phyloP scores from a whole-genome alignment of 129 eudicot genomes.

The Mikania micrantha region DNA sequence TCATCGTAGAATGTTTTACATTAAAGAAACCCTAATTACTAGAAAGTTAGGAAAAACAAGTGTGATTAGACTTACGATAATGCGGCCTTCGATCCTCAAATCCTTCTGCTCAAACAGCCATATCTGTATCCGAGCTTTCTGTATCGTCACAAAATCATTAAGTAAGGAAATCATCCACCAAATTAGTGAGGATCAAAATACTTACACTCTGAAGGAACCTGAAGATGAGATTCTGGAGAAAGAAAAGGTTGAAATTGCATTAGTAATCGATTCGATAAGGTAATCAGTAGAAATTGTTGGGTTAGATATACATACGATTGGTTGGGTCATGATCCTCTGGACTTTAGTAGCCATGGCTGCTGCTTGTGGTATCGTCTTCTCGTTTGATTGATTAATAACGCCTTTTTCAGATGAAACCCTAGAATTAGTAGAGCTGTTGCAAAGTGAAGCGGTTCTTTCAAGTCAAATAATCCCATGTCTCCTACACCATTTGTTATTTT shows the following conservation, averaged over 20 bases:
- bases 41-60: background rate
- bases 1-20: background rate
- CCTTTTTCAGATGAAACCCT: background rate
- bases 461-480: background rate
- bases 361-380: background rate
- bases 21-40: background rate
- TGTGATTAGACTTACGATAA: conserved; percentile 38
- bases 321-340: conserved; percentile 88
- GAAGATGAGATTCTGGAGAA: conserved; percentile 60
- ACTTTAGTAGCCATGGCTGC: conserved; percentile 83
- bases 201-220: conserved; percentile 80
- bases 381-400: background rate
- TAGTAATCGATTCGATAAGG: background rate
- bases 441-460: background rate
- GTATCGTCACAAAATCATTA: background rate
- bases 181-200: background rate
- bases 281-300: background rate
- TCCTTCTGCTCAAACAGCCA: conserved; percentile 91
- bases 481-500: too few species aligned
- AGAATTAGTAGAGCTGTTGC: background rate
- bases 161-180: background rate
- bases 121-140: conserved; percentile 85
- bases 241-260: background rate
- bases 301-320: conserved; percentile 37
- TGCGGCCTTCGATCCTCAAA: conserved; percentile 77